Conservation (phyloP, 176 grass and related monocot species). For the Oryza glumipatula region DNA sequence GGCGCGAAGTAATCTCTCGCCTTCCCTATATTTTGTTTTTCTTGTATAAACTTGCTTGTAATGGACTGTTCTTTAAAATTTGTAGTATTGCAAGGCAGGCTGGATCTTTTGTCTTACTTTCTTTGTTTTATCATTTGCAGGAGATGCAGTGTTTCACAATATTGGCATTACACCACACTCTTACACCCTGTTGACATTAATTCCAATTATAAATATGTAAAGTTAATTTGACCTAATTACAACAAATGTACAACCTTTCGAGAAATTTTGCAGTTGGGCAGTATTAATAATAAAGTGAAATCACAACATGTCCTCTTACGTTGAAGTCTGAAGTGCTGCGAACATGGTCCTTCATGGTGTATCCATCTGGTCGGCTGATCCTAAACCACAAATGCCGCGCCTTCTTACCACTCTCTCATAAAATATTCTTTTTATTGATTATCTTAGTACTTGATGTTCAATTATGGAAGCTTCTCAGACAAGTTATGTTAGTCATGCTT, state of each 20-base stretch:
- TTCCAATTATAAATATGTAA: conserved; percentile 21
- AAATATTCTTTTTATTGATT: not conserved
- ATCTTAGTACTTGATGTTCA: conserved; percentile 23
- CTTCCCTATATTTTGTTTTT: too few relatives aligned
- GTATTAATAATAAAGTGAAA: not conserved
- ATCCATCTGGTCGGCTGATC: not conserved
- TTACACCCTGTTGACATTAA: conserved; percentile 25
- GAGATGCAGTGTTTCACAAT: conserved; percentile 19
- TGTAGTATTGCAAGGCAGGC: not conserved
- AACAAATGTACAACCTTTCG: not conserved
- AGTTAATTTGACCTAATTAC: conserved; percentile 12
- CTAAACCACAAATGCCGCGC: not conserved
- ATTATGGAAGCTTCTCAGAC: not conserved
- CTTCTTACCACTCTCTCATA: not conserved
- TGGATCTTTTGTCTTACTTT: conserved; percentile 25
- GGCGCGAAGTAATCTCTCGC: too few relatives aligned
- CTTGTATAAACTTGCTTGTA: not conserved
- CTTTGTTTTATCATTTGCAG: conserved; percentile 37
- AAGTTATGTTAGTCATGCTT: not conserved
- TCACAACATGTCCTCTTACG: not conserved
- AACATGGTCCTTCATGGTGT: conserved; percentile 9
- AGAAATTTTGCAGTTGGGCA: conserved; percentile 29
- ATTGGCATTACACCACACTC: not conserved
- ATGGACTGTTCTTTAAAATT: conserved; percentile 32
- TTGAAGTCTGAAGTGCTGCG: conserved; percentile 1